Evolutionary conservation across 306 rosid species (phyloP).

Genomic region (Begonia masoniana): DNA sequence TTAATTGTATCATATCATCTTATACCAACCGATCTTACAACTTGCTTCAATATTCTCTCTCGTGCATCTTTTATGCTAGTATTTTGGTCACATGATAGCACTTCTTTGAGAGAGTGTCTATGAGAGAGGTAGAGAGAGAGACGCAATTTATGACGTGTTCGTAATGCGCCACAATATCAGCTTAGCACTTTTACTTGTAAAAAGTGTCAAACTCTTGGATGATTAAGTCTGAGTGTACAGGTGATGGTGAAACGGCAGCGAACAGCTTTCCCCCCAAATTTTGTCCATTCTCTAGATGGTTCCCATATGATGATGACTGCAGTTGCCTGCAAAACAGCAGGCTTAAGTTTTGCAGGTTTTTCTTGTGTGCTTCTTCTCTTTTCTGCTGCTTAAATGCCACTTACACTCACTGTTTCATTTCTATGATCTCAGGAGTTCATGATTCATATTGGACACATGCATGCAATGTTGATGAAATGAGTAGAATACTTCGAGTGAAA

Average conservation of each 20-base stretch:
- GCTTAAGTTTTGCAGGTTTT: conserved; percentile 79
- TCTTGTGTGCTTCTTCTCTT: conserved; percentile 9
- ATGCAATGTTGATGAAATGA: conserved; percentile 81
- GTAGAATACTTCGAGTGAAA: conserved; percentile 60
- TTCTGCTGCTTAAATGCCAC: not conserved
- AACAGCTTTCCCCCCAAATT: conserved; percentile 93
- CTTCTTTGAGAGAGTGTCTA: too few species aligned
- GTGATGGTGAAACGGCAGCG: conserved; percentile 68
- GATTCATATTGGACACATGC: conserved; percentile 98
- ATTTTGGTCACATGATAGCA: too few species aligned
- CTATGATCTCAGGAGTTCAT: conserved; percentile 68
- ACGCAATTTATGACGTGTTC: too few species aligned
- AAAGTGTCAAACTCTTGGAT: too few species aligned
- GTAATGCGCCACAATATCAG: too few species aligned
- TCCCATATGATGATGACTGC: conserved; percentile 99
- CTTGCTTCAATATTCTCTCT: not conserved
- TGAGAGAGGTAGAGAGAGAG: too few species aligned
- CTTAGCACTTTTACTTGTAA: too few species aligned
- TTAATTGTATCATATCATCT: too few species aligned
- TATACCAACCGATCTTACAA: too few species aligned
- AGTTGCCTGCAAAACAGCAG: conserved; percentile 66
- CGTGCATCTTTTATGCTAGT: not conserved
- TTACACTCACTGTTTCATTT: not conserved
- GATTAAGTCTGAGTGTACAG: conserved; percentile 16
- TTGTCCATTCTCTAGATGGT: conserved; percentile 94